Conservation (phyloP, 1,284 basidiomycete genomes). For the Gymnopus androsaceus region DNA sequence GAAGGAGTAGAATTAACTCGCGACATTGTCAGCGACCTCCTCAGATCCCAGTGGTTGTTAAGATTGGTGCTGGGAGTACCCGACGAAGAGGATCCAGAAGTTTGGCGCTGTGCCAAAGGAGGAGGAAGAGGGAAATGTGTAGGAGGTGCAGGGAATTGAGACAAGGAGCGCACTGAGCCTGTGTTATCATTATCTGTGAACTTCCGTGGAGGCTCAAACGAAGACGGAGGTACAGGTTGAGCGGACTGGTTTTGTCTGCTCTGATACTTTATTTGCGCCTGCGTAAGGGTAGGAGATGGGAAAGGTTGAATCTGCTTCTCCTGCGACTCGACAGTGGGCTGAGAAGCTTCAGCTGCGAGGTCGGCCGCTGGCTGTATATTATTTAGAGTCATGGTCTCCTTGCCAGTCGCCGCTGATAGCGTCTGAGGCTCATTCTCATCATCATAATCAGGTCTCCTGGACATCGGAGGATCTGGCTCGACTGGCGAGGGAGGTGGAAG, state of each 20-base stretch:
- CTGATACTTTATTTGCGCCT: conserved; percentile 4
- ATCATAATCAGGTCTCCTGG: conserved; percentile 2
- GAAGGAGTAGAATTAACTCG: background rate
- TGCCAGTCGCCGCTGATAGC: background rate
- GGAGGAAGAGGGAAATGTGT: conserved; percentile 68
- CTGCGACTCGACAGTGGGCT: background rate
- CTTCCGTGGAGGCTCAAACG: conserved; percentile 38
- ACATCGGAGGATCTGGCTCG: background rate
- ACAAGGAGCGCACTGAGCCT: conserved; percentile 64
- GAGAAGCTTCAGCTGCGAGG: background rate
- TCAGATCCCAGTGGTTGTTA: conserved; percentile 13
- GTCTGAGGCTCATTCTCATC: background rate
- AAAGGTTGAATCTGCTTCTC: background rate
- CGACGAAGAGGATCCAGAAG: conserved; percentile 27
- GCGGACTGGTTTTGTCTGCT: background rate
- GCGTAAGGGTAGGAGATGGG: background rate
- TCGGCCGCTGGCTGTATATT: background rate
- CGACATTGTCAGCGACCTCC: background rate
- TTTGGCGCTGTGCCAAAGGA: conserved; percentile 31
- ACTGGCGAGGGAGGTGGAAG: conserved; percentile 4
- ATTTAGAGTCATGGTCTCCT: background rate
- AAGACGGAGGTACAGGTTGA: conserved; percentile 22
- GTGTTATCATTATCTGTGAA: conserved; percentile 43
- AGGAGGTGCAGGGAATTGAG: conserved; percentile 71
- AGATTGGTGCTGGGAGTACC: conserved; percentile 29